Base-by-base conservation (phyloP, 345 rosid genomes). In the Conringia planisiliqua region DNA sequence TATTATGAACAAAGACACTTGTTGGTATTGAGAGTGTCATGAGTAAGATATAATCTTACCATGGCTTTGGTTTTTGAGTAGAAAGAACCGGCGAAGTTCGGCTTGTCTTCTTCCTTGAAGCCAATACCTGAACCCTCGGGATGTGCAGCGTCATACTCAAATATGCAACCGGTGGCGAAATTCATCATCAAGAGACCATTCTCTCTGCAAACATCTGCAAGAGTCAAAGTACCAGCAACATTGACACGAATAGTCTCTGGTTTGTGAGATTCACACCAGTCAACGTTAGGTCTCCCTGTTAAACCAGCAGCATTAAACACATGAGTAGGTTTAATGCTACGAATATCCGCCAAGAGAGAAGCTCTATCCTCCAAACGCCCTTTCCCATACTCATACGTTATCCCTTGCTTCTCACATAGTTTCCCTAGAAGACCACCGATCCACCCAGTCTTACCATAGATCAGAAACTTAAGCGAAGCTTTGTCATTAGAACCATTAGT, bases 391-490 rank as follows among this genome's bases (percentile, higher is more conserved):
- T 78, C 86, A 32, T 82, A 85, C 10, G 13, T 16, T 11, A 87
- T 77, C 33, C 79, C 81, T 72, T 66, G 74, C 4, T 83, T 79
- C 73, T 59, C 71, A 52, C 90, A 87, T 16, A 83, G 62, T 35
- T 83, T 80, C 42, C 87, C 88, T 35, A 87, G 2, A 5, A 85
- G 70, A 35, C 88, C 90, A 27, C 88, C 90, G n/a, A 87, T 70
- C 88, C 87, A 87, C 17, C 90, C 90, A n/a, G 82, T 82, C 64
- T 62, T 78, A 1, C 90, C 90, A 63, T 86, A 86, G 54, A 85
- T 82, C 72, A 85, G 33, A 74, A 87, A 83, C 75, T 86, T 83
- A 67, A 82, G 30, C 12, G 66, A 75, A 9, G 84, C 72, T 59
- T 55, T 47, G 17, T 40, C 70, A 26, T 56, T 35, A 1, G 65